Conservation (phyloP, 169 alveolate genomes). For the Plasmodium fragile region DNA sequence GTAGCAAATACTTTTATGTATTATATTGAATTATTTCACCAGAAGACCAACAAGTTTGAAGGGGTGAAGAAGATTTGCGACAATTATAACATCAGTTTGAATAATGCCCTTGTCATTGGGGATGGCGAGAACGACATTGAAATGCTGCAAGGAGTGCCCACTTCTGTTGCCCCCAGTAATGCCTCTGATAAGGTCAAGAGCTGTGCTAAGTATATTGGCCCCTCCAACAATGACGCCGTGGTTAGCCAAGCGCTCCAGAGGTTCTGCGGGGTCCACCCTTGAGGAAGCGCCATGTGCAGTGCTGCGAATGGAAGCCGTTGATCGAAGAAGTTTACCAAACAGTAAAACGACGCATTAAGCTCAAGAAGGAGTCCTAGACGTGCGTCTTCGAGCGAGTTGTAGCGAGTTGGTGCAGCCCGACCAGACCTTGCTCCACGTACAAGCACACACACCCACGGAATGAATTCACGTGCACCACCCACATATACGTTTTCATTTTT, state of each 20-base stretch:
- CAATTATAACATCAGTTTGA: slow-evolving; percentile 72
- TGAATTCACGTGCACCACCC: neutral
- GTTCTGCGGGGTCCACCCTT: slow-evolving; percentile 63
- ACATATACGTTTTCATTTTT: neutral
- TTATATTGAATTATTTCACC: slow-evolving; percentile 80
- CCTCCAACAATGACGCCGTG: slow-evolving; percentile 79
- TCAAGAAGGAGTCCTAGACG: neutral
- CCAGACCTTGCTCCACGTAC: neutral
- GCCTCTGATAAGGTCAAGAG: slow-evolving; percentile 82
- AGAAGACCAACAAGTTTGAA: slow-evolving; percentile 80
- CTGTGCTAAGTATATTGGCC: slow-evolving; percentile 78
- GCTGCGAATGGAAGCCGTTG: neutral
- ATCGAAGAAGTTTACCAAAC: neutral
- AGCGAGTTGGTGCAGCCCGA: neutral
- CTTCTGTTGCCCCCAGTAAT: slow-evolving; percentile 82
- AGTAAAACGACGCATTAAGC: neutral
- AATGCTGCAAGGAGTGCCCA: slow-evolving; percentile 78
- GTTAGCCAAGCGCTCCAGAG: slow-evolving; percentile 62
- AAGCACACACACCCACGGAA: neutral
- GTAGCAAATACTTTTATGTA: slow-evolving; percentile 80
- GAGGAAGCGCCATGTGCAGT: neutral
- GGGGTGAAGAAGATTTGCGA: slow-evolving; percentile 83
- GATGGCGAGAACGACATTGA: slow-evolving; percentile 89
- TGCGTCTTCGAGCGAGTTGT: neutral
- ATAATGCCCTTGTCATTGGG: slow-evolving; percentile 84